Base-by-base conservation (phyloP, 352 stramenopile genomes). In the Globisporangium recalcitrans region DNA sequence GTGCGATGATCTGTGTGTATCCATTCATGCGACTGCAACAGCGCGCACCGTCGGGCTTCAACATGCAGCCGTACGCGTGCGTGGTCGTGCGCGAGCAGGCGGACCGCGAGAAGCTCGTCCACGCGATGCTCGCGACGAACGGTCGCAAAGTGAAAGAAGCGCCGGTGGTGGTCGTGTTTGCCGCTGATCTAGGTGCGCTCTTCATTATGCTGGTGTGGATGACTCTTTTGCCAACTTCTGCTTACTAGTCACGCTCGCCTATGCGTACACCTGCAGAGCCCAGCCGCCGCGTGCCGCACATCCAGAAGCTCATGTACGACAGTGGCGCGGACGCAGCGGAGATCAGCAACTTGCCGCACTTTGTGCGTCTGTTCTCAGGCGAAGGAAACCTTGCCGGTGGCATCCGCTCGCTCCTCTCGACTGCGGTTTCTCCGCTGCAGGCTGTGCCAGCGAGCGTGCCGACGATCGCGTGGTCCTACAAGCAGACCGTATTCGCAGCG, bases 61-160 rank as follows among this genome's bases (percentile, higher is more conserved):
- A 96, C 61, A 81, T 73, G 47, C 79, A 91, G 64, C 83, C 85
- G 40, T 96, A 91, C 58, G 81, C 83, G 0, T 88, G 80, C 19
- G 74, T 96, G 21, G 36, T 96, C 29, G 78, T 96, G 40, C 80
- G 85, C 40, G 77, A 91, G 29, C 69, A 80, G 31, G 74, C 70
- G 14, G 80, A 93, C 26, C 85, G 87, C 22, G 73, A 93, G 29
- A 75, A 76, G 29, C 67, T 96, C 14, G 79, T 77, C 0, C 72
- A 80, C 16, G 80, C 83, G 29, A 96, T 96, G 87, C 76, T 96
- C 44, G 84, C 70, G 8, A 78, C 72, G 11, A 95, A 95, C 60
- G 76, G 53, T 26, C 65, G 70, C 53, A 91, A 90, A 65, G 84
- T 95, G 31, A 78, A 86, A 44, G 76, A 93, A 36, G 85, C 85